These are phyloP conservation scores for Talaromyces wortmannii DNA, from an alignment of 495 filamentous ascomycete genomes.

Conservation along the genomic window DNA sequence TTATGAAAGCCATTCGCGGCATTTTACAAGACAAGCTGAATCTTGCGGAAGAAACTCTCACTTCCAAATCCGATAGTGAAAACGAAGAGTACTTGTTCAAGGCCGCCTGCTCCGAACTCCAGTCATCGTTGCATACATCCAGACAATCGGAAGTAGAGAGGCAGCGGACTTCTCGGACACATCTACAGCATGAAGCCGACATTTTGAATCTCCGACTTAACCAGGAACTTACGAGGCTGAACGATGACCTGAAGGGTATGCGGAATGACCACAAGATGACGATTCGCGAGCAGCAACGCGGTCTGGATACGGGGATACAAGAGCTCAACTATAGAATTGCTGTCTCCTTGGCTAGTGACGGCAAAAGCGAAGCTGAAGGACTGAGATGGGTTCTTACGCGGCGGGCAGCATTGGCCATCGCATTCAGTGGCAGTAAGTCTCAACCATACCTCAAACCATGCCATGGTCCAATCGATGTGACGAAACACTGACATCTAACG, in stretches of 20 bases:
- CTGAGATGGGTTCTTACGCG: slow-evolving; percentile 86
- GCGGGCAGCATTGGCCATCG: slow-evolving; percentile 76
- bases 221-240: slow-evolving; percentile 71
- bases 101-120: slow-evolving; percentile 88
- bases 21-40: slow-evolving; percentile 74
- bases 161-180: slow-evolving; percentile 71
- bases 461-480: neutral
- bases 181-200: slow-evolving; percentile 90
- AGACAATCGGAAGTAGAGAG: slow-evolving; percentile 50
- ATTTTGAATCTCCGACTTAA: slow-evolving; percentile 75
- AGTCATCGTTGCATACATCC: slow-evolving; percentile 62
- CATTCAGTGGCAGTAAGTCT: slow-evolving; percentile 31
- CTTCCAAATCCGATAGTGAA: slow-evolving; percentile 73
- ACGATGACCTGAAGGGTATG: slow-evolving; percentile 89
- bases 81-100: slow-evolving; percentile 92
- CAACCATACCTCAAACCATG: neutral
- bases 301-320: slow-evolving; percentile 77
- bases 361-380: slow-evolving; percentile 84
- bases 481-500: slow-evolving; percentile 13
- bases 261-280: slow-evolving; percentile 96
- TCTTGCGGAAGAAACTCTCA: slow-evolving; percentile 65
- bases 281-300: slow-evolving; percentile 76
- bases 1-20: slow-evolving; percentile 82
- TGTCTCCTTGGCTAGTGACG: slow-evolving; percentile 75
- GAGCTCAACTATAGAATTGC: slow-evolving; percentile 93